Percentiles rank a stretch among this genome's conserved stretches.
Evolutionary conservation across 2,329 filamentous ascomycete genomes (phyloP).

Genomic region (Colletotrichum sp.): DNA sequence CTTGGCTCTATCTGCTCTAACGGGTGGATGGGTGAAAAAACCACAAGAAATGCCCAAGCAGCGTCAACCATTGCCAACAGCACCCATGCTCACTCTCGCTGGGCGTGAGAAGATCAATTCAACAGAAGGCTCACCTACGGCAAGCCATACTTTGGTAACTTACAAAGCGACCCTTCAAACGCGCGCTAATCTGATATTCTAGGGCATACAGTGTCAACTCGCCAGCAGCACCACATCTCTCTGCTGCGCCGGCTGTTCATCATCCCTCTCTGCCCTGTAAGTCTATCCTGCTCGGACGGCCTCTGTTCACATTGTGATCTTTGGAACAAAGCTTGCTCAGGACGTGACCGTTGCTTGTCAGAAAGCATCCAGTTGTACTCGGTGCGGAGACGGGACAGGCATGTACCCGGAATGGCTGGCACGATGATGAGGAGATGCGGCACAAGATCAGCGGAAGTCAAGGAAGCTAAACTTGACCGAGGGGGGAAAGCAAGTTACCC

Average conservation of each 20-base stretch:
- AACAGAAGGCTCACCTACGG: not conserved
- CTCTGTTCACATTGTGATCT: not conserved
- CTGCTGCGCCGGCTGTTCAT: not conserved
- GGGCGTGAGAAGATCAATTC: not conserved
- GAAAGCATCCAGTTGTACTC: not conserved
- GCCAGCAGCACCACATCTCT: not conserved
- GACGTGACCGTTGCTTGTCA: not conserved
- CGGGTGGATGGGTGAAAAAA: not conserved
- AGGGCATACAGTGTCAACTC: not conserved
- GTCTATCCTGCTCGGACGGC: not conserved
- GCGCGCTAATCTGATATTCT: not conserved
- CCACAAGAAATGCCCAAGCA: not conserved
- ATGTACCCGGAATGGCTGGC: conserved; percentile 7
- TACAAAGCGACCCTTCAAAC: not conserved
- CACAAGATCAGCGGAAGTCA: conserved; percentile 8
- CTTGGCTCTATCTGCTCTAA: not conserved
- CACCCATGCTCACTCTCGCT: not conserved
- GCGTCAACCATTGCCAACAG: not conserved
- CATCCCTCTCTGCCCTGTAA: not conserved
- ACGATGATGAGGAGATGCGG: conserved; percentile 15
- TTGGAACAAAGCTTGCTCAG: not conserved
- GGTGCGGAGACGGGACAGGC: conserved; percentile 3
- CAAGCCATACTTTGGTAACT: not conserved
- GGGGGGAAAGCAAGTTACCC: not conserved
- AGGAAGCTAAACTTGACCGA: not conserved